phyloP scores from a whole-genome alignment of 495 filamentous ascomycete genomes.

The Neurospora hispaniola region DNA sequence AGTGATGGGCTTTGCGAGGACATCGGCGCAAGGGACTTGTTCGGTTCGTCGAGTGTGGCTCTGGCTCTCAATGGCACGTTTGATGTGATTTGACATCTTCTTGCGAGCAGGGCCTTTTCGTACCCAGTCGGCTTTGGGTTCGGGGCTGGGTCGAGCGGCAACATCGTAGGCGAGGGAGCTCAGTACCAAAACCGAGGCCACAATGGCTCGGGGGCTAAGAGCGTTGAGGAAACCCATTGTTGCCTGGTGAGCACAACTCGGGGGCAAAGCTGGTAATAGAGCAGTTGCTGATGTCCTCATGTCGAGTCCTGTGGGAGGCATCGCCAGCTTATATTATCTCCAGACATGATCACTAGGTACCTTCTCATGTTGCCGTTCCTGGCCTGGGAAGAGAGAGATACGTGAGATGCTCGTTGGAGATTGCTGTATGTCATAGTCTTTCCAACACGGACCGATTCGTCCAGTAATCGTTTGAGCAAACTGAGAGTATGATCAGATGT shows the following conservation, averaged over 20 bases:
- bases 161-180: slow-evolving; percentile 13
- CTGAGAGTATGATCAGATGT: background rate
- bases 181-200: slow-evolving; percentile 11
- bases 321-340: background rate
- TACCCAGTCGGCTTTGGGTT: slow-evolving; percentile 12
- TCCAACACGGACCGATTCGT: background rate
- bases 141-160: slow-evolving; percentile 9
- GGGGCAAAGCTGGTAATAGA: background rate
- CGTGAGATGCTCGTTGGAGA: background rate
- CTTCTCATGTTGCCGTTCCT: background rate
- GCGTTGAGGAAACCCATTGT: slow-evolving; percentile 14
- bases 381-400: background rate
- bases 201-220: slow-evolving; percentile 15
- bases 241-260: background rate
- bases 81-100: slow-evolving; percentile 15
- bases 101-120: slow-evolving; percentile 10
- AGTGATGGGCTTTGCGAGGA: slow-evolving; percentile 11
- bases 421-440: background rate
- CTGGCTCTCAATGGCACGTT: slow-evolving; percentile 15
- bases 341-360: background rate
- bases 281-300: background rate
- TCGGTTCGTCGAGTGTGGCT: slow-evolving; percentile 2
- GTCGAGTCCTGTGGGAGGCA: background rate
- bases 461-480: background rate
- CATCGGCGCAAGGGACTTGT: slow-evolving; percentile 8